Evolutionary conservation across 495 filamentous ascomycete species (phyloP), one percentile per base, ranked within the genome.

Genomic region (Astrothelium subdiscretum): DNA sequence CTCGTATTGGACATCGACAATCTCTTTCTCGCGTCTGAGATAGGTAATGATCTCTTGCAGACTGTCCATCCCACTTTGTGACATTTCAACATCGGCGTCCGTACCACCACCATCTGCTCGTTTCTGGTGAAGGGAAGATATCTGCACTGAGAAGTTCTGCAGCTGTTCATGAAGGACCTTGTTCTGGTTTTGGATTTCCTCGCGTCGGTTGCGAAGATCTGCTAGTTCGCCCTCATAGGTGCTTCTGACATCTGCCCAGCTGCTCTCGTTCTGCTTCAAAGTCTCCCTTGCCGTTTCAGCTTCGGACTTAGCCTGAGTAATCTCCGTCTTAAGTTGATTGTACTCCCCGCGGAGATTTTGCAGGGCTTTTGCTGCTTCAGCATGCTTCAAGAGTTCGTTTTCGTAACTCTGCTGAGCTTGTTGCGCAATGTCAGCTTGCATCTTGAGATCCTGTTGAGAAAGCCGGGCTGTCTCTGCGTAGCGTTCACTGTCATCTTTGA

Each of bases 381-480:
- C 92, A 70, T 99, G 95, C 72, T 92, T 95, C 67, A 96, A 83
- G 1, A 97, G 80, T 67, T 97, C 95, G 59, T 81, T 83, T 71
- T 99, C 95, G 67, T 99, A 99, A 64, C 92, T 91, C 66, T 95
- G 86, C 71, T 97, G 95, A 6, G 94, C 91, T 69, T 89, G 88
- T 60, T 89, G 83, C 2, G 95, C 88, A 70, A 99, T 99, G 27
- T 91, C 86, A 26, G 92, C 91, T 74, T 99, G 95, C 1, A 88
- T 87, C 59, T 92, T 90, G 22, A 97, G 77, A 67, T 97, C 92
- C 60, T 92, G 88, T 73, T 92, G 89, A 70, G 94, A 87, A 72
- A 86, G 89, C 60, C 85, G 79, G n/a, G 87, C 84, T 27, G 88
- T 81, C 22, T 86, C 85, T 58, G 82, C 79, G 68, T 91, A 86